Evolutionary conservation across 495 filamentous ascomycete genomes (phyloP), one percentile per base, ranked within the genome.

Genomic region (Podospora pseudoanserina): DNA sequence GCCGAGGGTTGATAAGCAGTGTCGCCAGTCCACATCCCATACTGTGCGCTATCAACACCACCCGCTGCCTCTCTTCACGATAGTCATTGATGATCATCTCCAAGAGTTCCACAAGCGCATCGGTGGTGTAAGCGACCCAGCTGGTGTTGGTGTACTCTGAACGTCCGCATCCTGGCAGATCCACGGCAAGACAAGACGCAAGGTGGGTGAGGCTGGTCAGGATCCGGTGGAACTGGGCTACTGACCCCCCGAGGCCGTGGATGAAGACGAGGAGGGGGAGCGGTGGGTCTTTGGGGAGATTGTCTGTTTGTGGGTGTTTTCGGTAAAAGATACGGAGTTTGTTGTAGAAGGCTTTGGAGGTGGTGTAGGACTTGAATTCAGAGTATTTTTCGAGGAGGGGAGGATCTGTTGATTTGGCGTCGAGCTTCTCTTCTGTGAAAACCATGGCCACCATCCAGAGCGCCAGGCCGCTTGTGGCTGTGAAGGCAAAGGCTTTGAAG

Each of bases 261-360:
- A 97, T 84, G 76, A 96, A 96, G 28, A 97, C 94, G 5, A 97
- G 78, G 9, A 97, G 79, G 11, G 94, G 92, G n/a, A 96, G 78
- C 1, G 92, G 88, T 0, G 92, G 90, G 59, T 86, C 84, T 60
- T 79, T 84, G 0, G 92, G 92, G 3, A 97, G 85, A 73, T 92
- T 89, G 68, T 89, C 85, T 39, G 88, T 86, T 74, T 97, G 91
- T 9, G 90, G 88, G 78, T 97, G 94, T 27, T 86, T 87, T 56
- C 89, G 84, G 78, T 90, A 92, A 75, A 97, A 97, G 44, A 93
- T 89, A 60, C 94, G 89, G 69, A 98, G 86, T 53, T 83, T 85
- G 6, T 88, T 87, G 75, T 96, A 98, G 19, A 86, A 89, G 65
- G 88, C 88, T 19, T 82, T 76, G 55, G 84, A 86, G 16, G 90